phyloP scores from a whole-genome alignment of 1,284 basidiomycete species.

The Ceratobasidium sp. region DNA sequence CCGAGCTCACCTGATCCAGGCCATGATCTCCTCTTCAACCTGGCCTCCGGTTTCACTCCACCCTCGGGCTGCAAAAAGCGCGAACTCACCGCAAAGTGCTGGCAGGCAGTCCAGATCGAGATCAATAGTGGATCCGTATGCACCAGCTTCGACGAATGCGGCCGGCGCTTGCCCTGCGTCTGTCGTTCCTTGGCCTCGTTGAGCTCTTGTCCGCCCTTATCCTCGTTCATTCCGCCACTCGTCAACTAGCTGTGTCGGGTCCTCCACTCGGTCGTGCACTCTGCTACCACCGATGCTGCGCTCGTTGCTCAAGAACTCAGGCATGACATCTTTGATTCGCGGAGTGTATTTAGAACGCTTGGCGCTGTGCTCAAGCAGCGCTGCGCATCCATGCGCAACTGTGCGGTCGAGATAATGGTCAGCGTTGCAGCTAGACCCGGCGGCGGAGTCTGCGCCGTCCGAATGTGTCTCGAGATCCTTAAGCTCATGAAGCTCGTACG shows the following conservation, averaged over 20 bases:
- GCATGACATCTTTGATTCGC: conserved; percentile 84
- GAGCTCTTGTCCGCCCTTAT: conserved; percentile 54
- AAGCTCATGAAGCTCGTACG: conserved; percentile 95
- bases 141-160: conserved; percentile 76
- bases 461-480: conserved; percentile 90
- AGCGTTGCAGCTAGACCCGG: conserved; percentile 66
- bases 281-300: conserved; percentile 63
- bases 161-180: conserved; percentile 69
- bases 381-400: conserved; percentile 94
- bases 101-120: conserved; percentile 85
- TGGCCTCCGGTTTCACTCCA: conserved; percentile 79
- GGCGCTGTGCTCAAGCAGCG: conserved; percentile 89
- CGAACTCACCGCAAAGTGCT: conserved; percentile 84
- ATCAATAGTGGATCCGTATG: conserved; percentile 88
- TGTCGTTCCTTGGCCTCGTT: conserved; percentile 69
- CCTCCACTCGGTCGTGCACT: conserved; percentile 82
- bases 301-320: conserved; percentile 86
- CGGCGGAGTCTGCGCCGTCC: conserved; percentile 71
- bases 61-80: conserved; percentile 78
- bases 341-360: conserved; percentile 82
- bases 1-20: conserved; percentile 59
- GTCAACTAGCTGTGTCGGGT: conserved; percentile 86
- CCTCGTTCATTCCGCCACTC: conserved; percentile 78
- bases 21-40: conserved; percentile 93
- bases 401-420: conserved; percentile 87